phyloP scores from a whole-genome alignment of 148 eudicot species.

The Rhododendron vialii region DNA sequence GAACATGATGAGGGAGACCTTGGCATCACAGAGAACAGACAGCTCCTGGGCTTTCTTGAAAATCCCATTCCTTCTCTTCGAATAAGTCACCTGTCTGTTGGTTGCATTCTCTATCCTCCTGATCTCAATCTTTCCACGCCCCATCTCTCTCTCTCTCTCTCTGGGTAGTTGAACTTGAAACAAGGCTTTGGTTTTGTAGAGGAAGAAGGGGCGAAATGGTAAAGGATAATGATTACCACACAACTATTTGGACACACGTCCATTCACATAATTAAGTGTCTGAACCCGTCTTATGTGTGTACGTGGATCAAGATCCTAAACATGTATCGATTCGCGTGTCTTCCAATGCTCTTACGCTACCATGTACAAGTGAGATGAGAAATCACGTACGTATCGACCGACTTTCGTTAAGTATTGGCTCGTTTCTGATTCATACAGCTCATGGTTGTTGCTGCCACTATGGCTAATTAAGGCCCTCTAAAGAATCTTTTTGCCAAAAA shows the following conservation, averaged over 20 bases:
- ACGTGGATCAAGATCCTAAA: not conserved
- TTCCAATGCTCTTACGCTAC: not conserved
- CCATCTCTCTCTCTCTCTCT: conserved; percentile 27
- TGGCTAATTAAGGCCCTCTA: not conserved
- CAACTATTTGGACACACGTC: not conserved
- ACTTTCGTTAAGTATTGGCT: too few species aligned
- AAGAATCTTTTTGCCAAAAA: too few species aligned
- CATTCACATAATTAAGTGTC: not conserved
- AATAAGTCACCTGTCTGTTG: conserved; percentile 59
- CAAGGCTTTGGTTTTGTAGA: not conserved
- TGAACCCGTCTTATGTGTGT: not conserved
- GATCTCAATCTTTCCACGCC: conserved; percentile 54
- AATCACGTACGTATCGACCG: not conserved
- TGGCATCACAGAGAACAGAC: conserved; percentile 53
- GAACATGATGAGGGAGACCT: conserved; percentile 46
- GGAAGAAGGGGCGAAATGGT: not conserved
- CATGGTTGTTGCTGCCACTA: not conserved
- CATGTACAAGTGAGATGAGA: not conserved
- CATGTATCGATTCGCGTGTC: not conserved
- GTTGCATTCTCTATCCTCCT: conserved; percentile 51
- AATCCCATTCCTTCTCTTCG: conserved; percentile 58
- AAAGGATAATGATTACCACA: not conserved
- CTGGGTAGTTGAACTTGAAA: not conserved
- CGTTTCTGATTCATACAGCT: not conserved
- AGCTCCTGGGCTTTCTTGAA: conserved; percentile 65